Base-by-base conservation (phyloP, 1,284 basidiomycete genomes). In the Malassezia furfur region DNA sequence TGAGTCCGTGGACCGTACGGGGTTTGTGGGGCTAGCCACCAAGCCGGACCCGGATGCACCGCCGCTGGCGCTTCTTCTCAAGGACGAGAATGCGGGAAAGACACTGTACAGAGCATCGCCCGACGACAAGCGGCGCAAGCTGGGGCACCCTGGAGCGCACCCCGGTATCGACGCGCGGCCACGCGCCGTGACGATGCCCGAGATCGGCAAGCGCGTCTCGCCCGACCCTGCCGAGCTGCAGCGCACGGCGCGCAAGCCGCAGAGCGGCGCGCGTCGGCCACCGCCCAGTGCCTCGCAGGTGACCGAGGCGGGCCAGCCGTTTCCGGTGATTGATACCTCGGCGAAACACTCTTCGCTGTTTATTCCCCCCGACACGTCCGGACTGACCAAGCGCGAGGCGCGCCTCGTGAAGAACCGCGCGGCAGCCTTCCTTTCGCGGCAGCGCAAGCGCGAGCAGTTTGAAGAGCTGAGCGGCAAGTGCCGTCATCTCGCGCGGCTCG, bases 401-500 rank as follows among this genome's bases (percentile, higher is more conserved):
- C 83, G 88, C 52, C 81, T 91, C 14, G 86, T 91, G 57, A 91
- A 91, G 80, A 91, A 91, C 78, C 82, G 88, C 52, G 88, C 88
- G 12, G 88, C 88, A 9, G 88, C 88, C 52, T 91, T 91, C 78
- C 83, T 91, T 66, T 86, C 84, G 75, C 80, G 88, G 70, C 88
- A 91, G 76, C 81, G 88, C 67, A 91, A 91, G 77, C 83, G 88
- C 58, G 88, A 91, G 77, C 88, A 91, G 77, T 91, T 89, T 69
- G 88, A 91, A 77, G 80, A 77, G 70, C 88, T 91, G 84, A 87
- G 90, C 79, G 77, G 84, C 85, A 88, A 79, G 78, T 81, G 79
- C 56, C 63, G 62, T 28, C 59, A 57, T 10, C 62, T 76, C 37
- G 68, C 67, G 36, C 65, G 67, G 50, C 57, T 72, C 19, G 65